Evolutionary conservation across 148 eudicot species (phyloP).

Genomic region (Selenicereus undatus): DNA sequence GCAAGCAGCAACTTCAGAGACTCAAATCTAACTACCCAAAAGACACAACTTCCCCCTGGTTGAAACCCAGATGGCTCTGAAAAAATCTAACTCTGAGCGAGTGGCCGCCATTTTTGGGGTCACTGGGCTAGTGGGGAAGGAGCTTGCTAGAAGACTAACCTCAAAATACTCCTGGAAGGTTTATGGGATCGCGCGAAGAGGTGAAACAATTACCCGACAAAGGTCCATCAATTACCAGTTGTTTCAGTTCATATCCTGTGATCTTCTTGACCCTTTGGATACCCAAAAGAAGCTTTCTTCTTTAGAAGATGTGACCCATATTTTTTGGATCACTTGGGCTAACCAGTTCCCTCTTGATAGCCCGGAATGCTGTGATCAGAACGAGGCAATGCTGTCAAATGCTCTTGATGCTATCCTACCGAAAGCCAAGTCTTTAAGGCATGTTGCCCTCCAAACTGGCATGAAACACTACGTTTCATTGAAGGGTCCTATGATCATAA

Average conservation of each 20-base stretch:
- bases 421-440: slow-evolving; percentile 34
- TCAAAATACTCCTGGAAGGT: slow-evolving; percentile 62
- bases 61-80: slow-evolving; percentile 26
- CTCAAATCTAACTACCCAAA: slow-evolving; percentile 16
- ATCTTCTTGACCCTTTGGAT: slow-evolving; percentile 51
- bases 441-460: slow-evolving; percentile 82
- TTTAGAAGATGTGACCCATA: slow-evolving; percentile 62
- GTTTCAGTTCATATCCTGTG: slow-evolving; percentile 64
- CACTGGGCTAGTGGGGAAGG: slow-evolving; percentile 83
- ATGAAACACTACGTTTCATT: slow-evolving; percentile 71
- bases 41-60: background rate
- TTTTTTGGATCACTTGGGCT: slow-evolving; percentile 95
- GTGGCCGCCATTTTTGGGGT: slow-evolving; percentile 82
- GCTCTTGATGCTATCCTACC: slow-evolving; percentile 66
- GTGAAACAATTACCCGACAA: slow-evolving; percentile 23
- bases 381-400: slow-evolving; percentile 69
- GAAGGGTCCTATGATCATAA: slow-evolving; percentile 5
- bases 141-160: slow-evolving; percentile 53
- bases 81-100: slow-evolving; percentile 24
- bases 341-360: slow-evolving; percentile 58
- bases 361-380: slow-evolving; percentile 67
- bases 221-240: slow-evolving; percentile 22
- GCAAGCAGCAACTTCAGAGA: slow-evolving; percentile 13
- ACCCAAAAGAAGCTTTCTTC: slow-evolving; percentile 45
- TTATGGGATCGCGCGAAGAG: slow-evolving; percentile 70